A percentile compares a stretch with the other conserved stretches of the same genome.
Conservation (phyloP, 768 basidiomycete genomes). For the Podaxis sp. region DNA sequence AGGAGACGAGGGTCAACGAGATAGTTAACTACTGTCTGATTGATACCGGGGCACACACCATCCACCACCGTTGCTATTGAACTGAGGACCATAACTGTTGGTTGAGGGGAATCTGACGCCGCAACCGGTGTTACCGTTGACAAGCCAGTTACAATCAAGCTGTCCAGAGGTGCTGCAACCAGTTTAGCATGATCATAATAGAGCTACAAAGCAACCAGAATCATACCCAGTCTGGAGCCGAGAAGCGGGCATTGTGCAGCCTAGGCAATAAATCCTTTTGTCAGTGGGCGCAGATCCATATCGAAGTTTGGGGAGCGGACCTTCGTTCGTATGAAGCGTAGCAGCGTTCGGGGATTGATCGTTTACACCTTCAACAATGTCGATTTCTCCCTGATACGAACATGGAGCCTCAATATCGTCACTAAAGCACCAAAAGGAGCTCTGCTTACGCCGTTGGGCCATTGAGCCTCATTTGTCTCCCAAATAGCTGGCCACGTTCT, state of each 20-base stretch:
- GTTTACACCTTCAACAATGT: conserved; percentile 43
- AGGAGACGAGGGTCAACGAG: neutral
- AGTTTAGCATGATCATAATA: neutral
- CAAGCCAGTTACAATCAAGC: conserved; percentile 23
- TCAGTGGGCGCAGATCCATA: conserved; percentile 19
- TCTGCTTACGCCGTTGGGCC: conserved; percentile 43
- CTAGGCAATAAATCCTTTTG: conserved; percentile 13
- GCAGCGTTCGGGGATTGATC: conserved; percentile 35
- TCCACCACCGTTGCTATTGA: conserved; percentile 60
- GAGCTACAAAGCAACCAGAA: neutral
- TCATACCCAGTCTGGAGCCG: conserved; percentile 45
- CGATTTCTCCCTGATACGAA: conserved; percentile 34
- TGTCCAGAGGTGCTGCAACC: conserved; percentile 27
- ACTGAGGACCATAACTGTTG: conserved; percentile 54
- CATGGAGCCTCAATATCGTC: neutral
- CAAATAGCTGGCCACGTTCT: conserved; percentile 57
- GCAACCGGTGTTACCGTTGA: conserved; percentile 29
- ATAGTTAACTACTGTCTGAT: neutral
- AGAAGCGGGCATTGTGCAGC: conserved; percentile 29
- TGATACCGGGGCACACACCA: conserved; percentile 37
- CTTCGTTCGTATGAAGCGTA: conserved; percentile 37
- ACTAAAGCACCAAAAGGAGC: neutral
- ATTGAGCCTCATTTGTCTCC: conserved; percentile 47
- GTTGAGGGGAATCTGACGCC: conserved; percentile 29
- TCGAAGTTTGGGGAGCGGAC: conserved; percentile 44